These are phyloP conservation scores for Mycena alexandri DNA, from an alignment of 768 basidiomycete genomes.

Conservation along the genomic window DNA sequence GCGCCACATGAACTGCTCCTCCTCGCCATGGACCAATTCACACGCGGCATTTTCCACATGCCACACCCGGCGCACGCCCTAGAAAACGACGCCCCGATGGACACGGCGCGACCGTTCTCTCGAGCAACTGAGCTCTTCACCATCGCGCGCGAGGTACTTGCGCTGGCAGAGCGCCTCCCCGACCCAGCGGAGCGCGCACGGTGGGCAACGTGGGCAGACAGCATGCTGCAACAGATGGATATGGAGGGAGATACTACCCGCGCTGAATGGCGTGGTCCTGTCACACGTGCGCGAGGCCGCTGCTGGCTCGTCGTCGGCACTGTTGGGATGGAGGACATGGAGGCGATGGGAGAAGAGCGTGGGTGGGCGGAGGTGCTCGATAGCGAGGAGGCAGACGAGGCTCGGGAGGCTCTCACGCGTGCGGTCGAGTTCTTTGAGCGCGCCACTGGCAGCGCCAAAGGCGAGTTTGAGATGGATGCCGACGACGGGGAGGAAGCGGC, in stretches of 20 bases:
- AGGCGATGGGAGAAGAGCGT: slow-evolving; percentile 60
- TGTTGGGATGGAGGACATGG: slow-evolving; percentile 67
- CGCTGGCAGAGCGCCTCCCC: slow-evolving; percentile 69
- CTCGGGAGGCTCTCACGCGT: slow-evolving; percentile 61
- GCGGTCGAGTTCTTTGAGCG: slow-evolving; percentile 60
- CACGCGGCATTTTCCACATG: slow-evolving; percentile 79
- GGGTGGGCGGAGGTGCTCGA: slow-evolving; percentile 56
- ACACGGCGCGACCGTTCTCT: slow-evolving; percentile 55
- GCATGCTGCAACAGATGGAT: slow-evolving; percentile 73
- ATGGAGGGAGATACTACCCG: slow-evolving; percentile 63
- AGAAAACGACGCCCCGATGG: slow-evolving; percentile 21
- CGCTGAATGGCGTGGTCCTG: slow-evolving; percentile 60
- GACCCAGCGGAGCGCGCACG: slow-evolving; percentile 58
- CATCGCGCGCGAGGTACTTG: slow-evolving; percentile 71
- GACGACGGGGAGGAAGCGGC: slow-evolving; percentile 41
- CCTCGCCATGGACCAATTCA: slow-evolving; percentile 78
- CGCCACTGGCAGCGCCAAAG: slow-evolving; percentile 47
- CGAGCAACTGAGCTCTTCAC: slow-evolving; percentile 72
- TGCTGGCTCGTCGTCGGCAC: slow-evolving; percentile 70
- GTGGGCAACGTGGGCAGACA: slow-evolving; percentile 74
- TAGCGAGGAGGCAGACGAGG: slow-evolving; percentile 67
- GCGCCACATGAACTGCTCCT: slow-evolving; percentile 65
- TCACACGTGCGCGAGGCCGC: slow-evolving; percentile 63
- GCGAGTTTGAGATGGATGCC: slow-evolving; percentile 36
- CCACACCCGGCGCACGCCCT: slow-evolving; percentile 58